Percentiles rank a stretch among this genome's conserved stretches.
These are phyloP conservation scores for Trichoderma harzianum DNA, from an alignment of 2,329 filamentous ascomycete species.

Conservation along the genomic window DNA sequence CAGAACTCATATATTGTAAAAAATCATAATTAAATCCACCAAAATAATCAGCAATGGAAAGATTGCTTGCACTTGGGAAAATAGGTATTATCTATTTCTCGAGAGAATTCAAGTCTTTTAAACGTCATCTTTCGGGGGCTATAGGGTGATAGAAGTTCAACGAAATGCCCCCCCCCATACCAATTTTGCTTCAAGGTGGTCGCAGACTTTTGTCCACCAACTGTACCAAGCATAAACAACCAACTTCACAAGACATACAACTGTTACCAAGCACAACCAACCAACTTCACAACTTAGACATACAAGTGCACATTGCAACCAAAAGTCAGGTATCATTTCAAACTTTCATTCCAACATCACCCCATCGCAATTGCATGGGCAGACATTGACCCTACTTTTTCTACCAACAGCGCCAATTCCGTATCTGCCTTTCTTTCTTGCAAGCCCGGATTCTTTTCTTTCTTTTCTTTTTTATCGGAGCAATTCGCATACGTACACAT, in stretches of 20 bases:
- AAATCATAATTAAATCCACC: too few species aligned
- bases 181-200: too few species aligned
- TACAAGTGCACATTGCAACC: not conserved
- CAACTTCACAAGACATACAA: not conserved
- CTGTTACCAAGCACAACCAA: not conserved
- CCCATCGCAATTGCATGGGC: slow-evolving; percentile 1
- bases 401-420: slow-evolving; percentile 11
- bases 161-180: too few species aligned
- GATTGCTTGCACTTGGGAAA: too few species aligned
- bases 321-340: slow-evolving; percentile 15
- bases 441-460: not conserved
- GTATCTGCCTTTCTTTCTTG: not conserved
- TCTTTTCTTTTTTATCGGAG: not conserved
- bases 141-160: too few species aligned
- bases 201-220: not conserved
- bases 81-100: too few species aligned
- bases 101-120: too few species aligned
- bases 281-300: not conserved
- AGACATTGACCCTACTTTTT: slow-evolving; percentile 15
- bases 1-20: too few species aligned
- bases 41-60: too few species aligned
- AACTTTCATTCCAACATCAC: slow-evolving; percentile 18
- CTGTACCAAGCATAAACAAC: not conserved
- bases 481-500: not conserved
- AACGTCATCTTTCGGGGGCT: too few species aligned